phyloP scores from a whole-genome alignment of 192 early-diverging fungal species.

The Gryganskiella cystojenkinii region DNA sequence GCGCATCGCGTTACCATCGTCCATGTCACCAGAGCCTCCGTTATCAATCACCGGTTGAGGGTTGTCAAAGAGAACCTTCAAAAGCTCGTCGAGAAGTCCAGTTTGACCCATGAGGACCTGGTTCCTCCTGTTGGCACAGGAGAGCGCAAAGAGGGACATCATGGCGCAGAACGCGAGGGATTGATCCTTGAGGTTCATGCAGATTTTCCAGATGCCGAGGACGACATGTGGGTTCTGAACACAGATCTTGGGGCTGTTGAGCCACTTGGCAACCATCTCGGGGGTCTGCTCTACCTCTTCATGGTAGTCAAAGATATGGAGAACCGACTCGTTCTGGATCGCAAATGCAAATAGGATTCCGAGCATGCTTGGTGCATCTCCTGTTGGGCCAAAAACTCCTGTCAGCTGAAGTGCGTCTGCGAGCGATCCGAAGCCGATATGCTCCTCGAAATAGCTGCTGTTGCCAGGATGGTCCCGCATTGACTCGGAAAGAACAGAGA shows the following conservation, averaged over 20 bases:
- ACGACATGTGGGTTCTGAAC: constrained; percentile 40
- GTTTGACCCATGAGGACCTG: constrained; percentile 65
- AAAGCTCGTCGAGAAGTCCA: constrained; percentile 56
- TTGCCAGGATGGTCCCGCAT: constrained; percentile 62
- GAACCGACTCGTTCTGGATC: constrained; percentile 58
- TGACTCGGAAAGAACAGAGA: constrained; percentile 63
- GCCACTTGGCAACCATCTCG: constrained; percentile 40
- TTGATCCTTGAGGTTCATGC: constrained; percentile 48
- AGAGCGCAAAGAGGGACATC: constrained; percentile 58
- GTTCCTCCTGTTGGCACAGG: constrained; percentile 62
- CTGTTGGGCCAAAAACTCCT: constrained; percentile 54
- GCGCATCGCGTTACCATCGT: constrained; percentile 37
- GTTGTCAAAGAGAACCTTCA: constrained; percentile 50
- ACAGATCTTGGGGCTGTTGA: constrained; percentile 42
- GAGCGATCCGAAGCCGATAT: constrained; percentile 64
- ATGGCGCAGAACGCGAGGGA: constrained; percentile 45
- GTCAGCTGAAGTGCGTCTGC: constrained; percentile 70
- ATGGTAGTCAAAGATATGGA: constrained; percentile 53
- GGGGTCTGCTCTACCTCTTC: constrained; percentile 31
- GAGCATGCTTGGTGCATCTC: constrained; percentile 56
- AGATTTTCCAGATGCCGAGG: constrained; percentile 51
- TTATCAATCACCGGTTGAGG: constrained; percentile 12
- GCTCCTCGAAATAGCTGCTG: constrained; percentile 57
- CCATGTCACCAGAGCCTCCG: constrained; percentile 3
- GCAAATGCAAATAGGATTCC: constrained; percentile 70